Conservation (phyloP, 805 yeast species). For the Ogataea chonburiensis region DNA sequence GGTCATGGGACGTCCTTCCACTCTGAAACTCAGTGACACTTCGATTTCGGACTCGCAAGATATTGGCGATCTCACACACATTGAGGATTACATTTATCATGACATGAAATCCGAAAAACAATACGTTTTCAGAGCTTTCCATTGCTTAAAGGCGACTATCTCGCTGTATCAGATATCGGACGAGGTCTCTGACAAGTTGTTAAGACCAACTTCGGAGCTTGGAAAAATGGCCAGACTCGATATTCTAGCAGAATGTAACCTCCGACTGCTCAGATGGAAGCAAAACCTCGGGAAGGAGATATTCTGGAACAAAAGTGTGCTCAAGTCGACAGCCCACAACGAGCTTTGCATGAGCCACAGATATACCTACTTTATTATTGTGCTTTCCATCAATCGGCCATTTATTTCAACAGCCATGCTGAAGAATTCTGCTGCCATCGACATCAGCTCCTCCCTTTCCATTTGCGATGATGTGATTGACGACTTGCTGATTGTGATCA, state of each 20-base stretch:
- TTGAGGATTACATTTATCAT: conserved; percentile 50
- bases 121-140: conserved; percentile 36
- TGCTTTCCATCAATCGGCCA: conserved; percentile 56
- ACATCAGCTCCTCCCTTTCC: conserved; percentile 7
- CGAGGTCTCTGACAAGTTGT: conserved; percentile 43
- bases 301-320: conserved; percentile 46
- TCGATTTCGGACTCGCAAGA: conserved; percentile 58
- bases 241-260: conserved; percentile 41
- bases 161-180: conserved; percentile 45
- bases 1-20: conserved; percentile 56
- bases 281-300: conserved; percentile 47
- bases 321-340: conserved; percentile 46
- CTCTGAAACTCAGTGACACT: conserved; percentile 53
- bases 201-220: conserved; percentile 15
- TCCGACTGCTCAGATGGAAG: conserved; percentile 52
- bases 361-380: conserved; percentile 54
- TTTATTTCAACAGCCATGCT: conserved; percentile 32
- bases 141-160: conserved; percentile 42
- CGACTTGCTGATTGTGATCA: conserved; percentile 41
- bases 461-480: conserved; percentile 44
- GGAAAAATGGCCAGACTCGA: conserved; percentile 11
- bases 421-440: conserved; percentile 8
- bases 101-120: conserved; percentile 20
- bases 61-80: conserved; percentile 56
- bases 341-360: conserved; percentile 53